A percentile compares a stretch with the other conserved stretches of the same genome.
phyloP scores from a whole-genome alignment of 768 basidiomycete species.

The Termitomyces sp. region DNA sequence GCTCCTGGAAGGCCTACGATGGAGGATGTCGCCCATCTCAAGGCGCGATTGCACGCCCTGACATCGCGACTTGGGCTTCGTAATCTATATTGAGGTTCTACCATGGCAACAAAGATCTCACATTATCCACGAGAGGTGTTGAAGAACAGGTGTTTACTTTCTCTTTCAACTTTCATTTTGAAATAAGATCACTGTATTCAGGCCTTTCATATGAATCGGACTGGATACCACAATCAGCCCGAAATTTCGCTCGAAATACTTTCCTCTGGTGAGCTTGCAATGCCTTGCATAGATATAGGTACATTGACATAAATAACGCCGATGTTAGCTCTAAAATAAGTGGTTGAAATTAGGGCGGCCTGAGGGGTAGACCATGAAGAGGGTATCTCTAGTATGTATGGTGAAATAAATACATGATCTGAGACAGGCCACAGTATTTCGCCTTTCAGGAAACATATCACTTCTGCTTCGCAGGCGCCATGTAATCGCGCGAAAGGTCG shows the following conservation, averaged over 20 bases:
- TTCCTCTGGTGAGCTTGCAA: background rate
- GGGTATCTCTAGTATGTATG: slow-evolving; percentile 10
- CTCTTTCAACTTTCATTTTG: background rate
- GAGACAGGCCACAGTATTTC: background rate
- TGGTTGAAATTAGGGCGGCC: background rate
- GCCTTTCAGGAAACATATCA: slow-evolving; percentile 11
- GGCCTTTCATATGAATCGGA: background rate
- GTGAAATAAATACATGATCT: slow-evolving; percentile 3
- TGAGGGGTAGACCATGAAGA: background rate
- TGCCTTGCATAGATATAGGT: background rate
- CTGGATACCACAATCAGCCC: background rate
- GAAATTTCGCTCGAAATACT: background rate
- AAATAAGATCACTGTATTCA: background rate
- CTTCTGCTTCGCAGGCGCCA: slow-evolving; percentile 36
- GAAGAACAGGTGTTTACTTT: no score
- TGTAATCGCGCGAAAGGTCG: slow-evolving; percentile 77
- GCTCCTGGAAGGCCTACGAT: slow-evolving; percentile 27
- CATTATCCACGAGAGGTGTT: background rate
- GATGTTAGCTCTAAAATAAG: background rate
- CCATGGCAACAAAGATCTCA: background rate
- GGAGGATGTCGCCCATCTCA: slow-evolving; percentile 38
- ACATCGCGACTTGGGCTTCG: slow-evolving; percentile 27
- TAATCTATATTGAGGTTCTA: slow-evolving; percentile 16
- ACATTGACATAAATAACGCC: background rate
- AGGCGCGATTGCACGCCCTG: slow-evolving; percentile 30